Evolutionary conservation across 2,329 filamentous ascomycete species (phyloP).

Genomic region (Cordyceps fumosorosea): DNA sequence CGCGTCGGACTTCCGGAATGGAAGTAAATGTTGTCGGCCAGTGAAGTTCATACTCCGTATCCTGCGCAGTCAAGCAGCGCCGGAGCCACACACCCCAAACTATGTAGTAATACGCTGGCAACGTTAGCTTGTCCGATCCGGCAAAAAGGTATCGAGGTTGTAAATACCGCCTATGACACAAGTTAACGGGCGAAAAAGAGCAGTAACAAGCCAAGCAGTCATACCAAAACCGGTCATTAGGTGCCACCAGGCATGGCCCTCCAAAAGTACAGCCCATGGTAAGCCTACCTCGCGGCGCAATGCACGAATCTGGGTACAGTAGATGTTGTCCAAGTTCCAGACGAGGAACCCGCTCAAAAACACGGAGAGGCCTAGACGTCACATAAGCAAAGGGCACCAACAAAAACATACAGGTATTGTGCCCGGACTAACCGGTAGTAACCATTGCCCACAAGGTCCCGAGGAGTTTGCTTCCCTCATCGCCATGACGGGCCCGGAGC

Average conservation of each 20-base stretch:
- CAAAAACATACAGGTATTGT: neutral
- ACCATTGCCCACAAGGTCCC: slow-evolving; percentile 74
- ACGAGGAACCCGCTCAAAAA: slow-evolving; percentile 71
- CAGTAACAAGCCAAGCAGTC: neutral
- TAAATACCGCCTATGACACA: slow-evolving; percentile 20
- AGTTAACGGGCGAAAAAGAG: slow-evolving; percentile 17
- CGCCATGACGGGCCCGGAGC: slow-evolving; percentile 37
- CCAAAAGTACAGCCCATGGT: slow-evolving; percentile 71
- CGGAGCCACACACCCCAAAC: slow-evolving; percentile 78
- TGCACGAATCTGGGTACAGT: slow-evolving; percentile 56
- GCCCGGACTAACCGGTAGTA: slow-evolving; percentile 35
- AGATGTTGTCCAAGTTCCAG: slow-evolving; percentile 76
- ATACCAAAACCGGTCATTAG: slow-evolving; percentile 69
- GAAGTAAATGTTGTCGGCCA: slow-evolving; percentile 60
- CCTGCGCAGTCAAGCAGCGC: slow-evolving; percentile 65
- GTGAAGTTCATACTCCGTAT: slow-evolving; percentile 62
- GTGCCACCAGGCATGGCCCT: slow-evolving; percentile 59
- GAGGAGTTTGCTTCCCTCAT: slow-evolving; percentile 41
- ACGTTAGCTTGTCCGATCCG: neutral
- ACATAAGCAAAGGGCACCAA: neutral
- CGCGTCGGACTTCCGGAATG: slow-evolving; percentile 40
- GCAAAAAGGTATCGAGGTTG: neutral
- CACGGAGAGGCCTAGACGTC: slow-evolving; percentile 40
- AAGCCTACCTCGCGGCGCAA: slow-evolving; percentile 65
- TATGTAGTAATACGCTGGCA: slow-evolving; percentile 70